Percentiles rank a stretch among this genome's conserved stretches.
phyloP scores from a whole-genome alignment of 495 filamentous ascomycete genomes.

The Lophiostoma macrostomum region DNA sequence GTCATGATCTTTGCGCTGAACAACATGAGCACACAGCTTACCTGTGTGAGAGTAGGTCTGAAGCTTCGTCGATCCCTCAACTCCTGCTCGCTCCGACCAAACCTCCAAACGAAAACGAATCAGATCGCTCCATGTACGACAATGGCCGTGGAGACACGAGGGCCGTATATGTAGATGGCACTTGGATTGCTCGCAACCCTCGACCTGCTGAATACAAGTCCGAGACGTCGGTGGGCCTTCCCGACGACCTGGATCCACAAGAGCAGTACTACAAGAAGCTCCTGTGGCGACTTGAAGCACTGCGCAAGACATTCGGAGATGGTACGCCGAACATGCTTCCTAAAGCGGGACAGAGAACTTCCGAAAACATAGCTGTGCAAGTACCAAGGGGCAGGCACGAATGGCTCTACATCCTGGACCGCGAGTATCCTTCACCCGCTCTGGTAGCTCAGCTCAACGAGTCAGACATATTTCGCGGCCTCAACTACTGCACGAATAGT shows the following conservation, averaged over 20 bases:
- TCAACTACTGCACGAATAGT: slow-evolving; percentile 44
- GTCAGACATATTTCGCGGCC: slow-evolving; percentile 54
- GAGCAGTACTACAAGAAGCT: slow-evolving; percentile 62
- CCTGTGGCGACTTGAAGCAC: slow-evolving; percentile 54
- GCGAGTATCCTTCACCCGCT: slow-evolving; percentile 60
- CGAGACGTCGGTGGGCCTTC: neutral
- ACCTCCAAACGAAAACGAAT: slow-evolving; percentile 11
- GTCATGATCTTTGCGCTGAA: neutral
- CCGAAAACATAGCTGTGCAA: slow-evolving; percentile 41
- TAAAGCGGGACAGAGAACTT: neutral
- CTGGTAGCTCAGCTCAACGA: slow-evolving; percentile 70
- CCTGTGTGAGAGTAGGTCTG: slow-evolving; percentile 16
- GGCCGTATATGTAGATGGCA: slow-evolving; percentile 67
- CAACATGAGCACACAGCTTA: slow-evolving; percentile 10
- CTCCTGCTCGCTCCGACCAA: slow-evolving; percentile 14
- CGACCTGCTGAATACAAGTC: neutral
- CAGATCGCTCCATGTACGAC: slow-evolving; percentile 31
- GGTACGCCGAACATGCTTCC: neutral
- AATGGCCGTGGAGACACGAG: slow-evolving; percentile 46
- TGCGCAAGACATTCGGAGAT: slow-evolving; percentile 48
- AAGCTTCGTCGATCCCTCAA: slow-evolving; percentile 22
- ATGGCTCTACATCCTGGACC: slow-evolving; percentile 50
- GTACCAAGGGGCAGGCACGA: slow-evolving; percentile 46
- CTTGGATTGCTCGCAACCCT: slow-evolving; percentile 53
- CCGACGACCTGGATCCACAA: slow-evolving; percentile 43